These are phyloP conservation scores for Suillus paluster DNA, from an alignment of 768 basidiomycete genomes.

Conservation along the genomic window DNA sequence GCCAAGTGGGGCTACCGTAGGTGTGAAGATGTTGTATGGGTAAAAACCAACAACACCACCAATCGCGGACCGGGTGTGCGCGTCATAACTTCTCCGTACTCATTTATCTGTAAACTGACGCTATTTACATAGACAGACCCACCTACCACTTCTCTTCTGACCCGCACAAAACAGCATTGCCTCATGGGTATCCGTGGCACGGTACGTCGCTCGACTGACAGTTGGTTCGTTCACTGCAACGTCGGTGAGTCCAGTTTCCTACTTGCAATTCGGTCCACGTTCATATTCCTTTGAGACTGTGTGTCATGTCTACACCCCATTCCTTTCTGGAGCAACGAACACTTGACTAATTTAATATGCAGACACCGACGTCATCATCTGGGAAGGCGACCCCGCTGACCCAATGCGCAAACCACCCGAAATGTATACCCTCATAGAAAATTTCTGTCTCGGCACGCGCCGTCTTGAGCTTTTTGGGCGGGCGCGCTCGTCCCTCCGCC, in stretches of 20 bases:
- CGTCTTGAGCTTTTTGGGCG: constrained; percentile 90
- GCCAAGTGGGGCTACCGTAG: constrained; percentile 94
- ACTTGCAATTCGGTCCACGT: background rate
- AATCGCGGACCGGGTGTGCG: constrained; percentile 79
- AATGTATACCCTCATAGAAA: constrained; percentile 95
- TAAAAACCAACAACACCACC: constrained; percentile 81
- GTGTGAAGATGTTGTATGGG: constrained; percentile 99
- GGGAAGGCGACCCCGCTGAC: constrained; percentile 90
- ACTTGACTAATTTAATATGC: constrained; percentile 4
- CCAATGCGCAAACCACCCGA: constrained; percentile 91
- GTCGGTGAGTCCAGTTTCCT: constrained; percentile 63
- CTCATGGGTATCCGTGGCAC: constrained; percentile 97
- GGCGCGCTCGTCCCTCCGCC: constrained; percentile 65
- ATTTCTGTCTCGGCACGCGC: constrained; percentile 93
- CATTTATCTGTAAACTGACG: background rate
- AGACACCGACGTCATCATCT: constrained; percentile 97
- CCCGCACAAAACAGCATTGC: constrained; percentile 94
- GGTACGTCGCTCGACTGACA: constrained; percentile 91
- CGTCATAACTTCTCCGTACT: constrained; percentile 13
- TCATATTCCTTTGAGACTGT: constrained; percentile 7
- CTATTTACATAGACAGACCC: constrained; percentile 66
- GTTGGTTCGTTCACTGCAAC: constrained; percentile 98
- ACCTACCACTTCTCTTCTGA: constrained; percentile 83
- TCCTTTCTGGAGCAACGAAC: background rate
- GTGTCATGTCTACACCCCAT: background rate